Evolutionary conservation across 208 protist species (phyloP).

Genomic region (Leishmania aethiopica): DNA sequence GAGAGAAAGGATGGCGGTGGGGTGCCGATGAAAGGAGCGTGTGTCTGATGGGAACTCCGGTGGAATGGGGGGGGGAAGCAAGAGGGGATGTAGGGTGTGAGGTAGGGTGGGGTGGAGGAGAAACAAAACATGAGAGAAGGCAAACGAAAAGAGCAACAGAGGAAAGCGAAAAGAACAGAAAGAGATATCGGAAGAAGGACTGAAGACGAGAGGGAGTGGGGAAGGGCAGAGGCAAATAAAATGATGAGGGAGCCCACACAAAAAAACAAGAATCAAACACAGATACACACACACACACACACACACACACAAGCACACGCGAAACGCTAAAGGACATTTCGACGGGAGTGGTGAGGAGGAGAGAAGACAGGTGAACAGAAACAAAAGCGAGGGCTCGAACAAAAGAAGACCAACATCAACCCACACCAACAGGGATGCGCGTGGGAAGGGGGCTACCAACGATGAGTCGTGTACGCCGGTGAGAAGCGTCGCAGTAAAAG

Average conservation of each 20-base stretch:
- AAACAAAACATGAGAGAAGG: background rate
- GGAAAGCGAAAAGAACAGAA: background rate
- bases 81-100: background rate
- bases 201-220: background rate
- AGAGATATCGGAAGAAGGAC: too few relatives aligned
- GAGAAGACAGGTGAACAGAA: background rate
- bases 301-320: background rate
- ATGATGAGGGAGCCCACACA: background rate
- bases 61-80: background rate
- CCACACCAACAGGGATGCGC: background rate
- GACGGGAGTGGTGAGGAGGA: background rate
- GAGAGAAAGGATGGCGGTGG: background rate
- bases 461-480: background rate
- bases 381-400: background rate
- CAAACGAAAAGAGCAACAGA: background rate
- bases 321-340: background rate
- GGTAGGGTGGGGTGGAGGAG: too few relatives aligned
- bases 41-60: background rate
- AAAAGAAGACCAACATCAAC: background rate
- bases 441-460: background rate
- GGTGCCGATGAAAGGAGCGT: background rate
- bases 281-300: background rate
- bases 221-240: background rate
- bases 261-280: background rate
- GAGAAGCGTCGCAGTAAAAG: background rate